These are phyloP conservation scores for Puccinellia tenuiflora DNA, from an alignment of 176 grass and related monocot genomes.

Conservation along the genomic window DNA sequence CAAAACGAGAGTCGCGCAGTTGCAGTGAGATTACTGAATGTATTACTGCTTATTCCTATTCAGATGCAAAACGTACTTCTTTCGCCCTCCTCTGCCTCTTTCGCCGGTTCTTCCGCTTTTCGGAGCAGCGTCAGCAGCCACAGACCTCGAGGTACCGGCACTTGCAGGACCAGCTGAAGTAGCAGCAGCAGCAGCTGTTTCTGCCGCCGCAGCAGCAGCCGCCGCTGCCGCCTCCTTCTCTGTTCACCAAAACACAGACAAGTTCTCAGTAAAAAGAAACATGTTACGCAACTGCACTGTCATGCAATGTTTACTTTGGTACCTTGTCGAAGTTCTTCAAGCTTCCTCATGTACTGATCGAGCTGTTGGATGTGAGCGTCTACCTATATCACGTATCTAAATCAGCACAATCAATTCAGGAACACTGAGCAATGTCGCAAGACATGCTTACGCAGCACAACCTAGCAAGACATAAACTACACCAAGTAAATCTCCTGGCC, in stretches of 20 bases:
- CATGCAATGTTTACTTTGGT: background rate
- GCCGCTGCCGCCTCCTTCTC: slow-evolving; percentile 42
- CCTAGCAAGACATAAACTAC: slow-evolving; percentile 22
- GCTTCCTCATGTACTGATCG: slow-evolving; percentile 92
- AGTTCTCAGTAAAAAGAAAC: background rate
- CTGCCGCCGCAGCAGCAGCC: slow-evolving; percentile 4
- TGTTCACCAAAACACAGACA: slow-evolving; percentile 27
- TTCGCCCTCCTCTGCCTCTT: slow-evolving; percentile 90
- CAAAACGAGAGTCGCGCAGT: slow-evolving; percentile 25
- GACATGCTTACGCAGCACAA: slow-evolving; percentile 15
- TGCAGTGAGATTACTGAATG: background rate
- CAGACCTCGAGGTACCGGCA: slow-evolving; percentile 25
- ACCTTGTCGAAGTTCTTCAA: slow-evolving; percentile 87
- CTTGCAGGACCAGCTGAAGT: slow-evolving; percentile 25
- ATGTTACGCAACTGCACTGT: background rate
- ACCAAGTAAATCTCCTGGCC: slow-evolving; percentile 9
- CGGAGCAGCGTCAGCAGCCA: slow-evolving; percentile 19
- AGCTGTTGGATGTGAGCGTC: slow-evolving; percentile 98
- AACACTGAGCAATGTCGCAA: background rate
- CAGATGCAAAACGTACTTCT: slow-evolving; percentile 61
- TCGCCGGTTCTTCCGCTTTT: slow-evolving; percentile 62
- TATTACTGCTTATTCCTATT: background rate
- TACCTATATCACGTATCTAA: slow-evolving; percentile 51
- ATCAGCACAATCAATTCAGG: slow-evolving; percentile 39
- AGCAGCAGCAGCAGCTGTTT: slow-evolving; percentile 19